A percentile compares a stretch with the other conserved stretches of the same genome.
Evolutionary conservation across 441 rosid species (phyloP).

Genomic region (Oxalis stricta): DNA sequence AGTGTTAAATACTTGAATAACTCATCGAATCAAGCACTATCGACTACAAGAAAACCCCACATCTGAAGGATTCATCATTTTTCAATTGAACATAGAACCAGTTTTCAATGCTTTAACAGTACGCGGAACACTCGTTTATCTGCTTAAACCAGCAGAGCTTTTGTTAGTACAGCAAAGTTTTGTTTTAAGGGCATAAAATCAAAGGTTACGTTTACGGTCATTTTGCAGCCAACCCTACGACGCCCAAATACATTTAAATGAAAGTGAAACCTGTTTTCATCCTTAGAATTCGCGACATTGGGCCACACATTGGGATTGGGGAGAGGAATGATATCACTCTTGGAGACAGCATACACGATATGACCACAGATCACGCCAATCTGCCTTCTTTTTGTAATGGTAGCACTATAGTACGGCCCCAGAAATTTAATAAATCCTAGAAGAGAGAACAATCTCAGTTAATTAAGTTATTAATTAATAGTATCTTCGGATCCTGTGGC

Average conservation of each 20-base stretch:
- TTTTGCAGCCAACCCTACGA: not conserved
- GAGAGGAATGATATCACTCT: conserved; percentile 71
- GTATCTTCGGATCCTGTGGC: not conserved
- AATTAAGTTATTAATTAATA: not conserved
- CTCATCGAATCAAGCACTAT: no score
- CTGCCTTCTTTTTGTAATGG: conserved; percentile 71
- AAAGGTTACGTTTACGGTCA: conserved; percentile 4
- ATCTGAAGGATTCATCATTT: no score
- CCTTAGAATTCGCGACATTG: conserved; percentile 26
- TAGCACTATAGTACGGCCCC: conserved; percentile 95
- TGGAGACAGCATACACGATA: conserved; percentile 65
- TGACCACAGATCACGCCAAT: conserved; percentile 90
- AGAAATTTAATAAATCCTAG: conserved; percentile 80
- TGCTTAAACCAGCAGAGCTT: no score
- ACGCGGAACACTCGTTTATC: no score
- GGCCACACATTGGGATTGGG: conserved; percentile 38
- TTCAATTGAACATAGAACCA: no score
- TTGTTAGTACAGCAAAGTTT: no score
- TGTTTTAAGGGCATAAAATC: no score
- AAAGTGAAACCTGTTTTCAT: conserved; percentile 66
- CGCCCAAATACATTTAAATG: conserved; percentile 8
- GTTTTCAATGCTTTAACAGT: no score
- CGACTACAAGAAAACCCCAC: no score
- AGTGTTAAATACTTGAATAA: no score
- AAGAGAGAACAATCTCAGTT: conserved; percentile 4